phyloP scores from a whole-genome alignment of 2,329 filamentous ascomycete species.

The Lecanicillium sp. region DNA sequence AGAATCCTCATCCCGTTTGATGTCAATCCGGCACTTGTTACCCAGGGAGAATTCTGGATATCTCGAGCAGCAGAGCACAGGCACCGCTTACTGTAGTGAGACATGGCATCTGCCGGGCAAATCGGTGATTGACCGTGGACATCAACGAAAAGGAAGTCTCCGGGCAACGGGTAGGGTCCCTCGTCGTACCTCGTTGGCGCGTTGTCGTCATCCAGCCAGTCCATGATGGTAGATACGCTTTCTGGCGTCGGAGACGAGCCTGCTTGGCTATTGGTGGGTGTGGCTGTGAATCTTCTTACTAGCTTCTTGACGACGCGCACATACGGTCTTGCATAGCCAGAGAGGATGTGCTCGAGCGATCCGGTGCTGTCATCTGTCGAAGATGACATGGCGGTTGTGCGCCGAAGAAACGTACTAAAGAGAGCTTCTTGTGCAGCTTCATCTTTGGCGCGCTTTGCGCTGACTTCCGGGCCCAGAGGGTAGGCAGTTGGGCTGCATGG shows the following conservation, averaged over 20 bases:
- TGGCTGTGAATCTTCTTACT: conserved; percentile 29
- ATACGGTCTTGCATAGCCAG: conserved; percentile 24
- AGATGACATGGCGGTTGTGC: conserved; percentile 27
- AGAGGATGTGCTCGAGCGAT: conserved; percentile 24
- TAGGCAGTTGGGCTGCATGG: background rate
- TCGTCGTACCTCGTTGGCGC: conserved; percentile 14
- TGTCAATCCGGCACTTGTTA: conserved; percentile 18
- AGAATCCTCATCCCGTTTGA: conserved; percentile 11
- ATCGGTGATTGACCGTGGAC: conserved; percentile 10
- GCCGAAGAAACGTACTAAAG: conserved; percentile 22
- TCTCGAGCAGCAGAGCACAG: conserved; percentile 20
- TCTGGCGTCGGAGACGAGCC: conserved; percentile 19
- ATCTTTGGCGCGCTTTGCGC: no score
- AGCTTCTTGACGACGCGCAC: conserved; percentile 29
- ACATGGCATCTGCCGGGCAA: conserved; percentile 14
- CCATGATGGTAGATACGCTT: conserved; percentile 8
- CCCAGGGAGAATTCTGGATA: conserved; percentile 20
- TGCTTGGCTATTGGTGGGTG: conserved; percentile 14
- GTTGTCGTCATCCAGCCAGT: conserved; percentile 22
- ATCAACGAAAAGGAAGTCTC: conserved; percentile 39
- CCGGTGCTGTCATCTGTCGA: conserved; percentile 31
- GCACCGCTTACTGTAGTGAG: conserved; percentile 20
- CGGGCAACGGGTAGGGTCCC: conserved; percentile 31
- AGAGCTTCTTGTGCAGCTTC: conserved; percentile 5
- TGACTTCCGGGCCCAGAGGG: conserved; percentile 6